Conservation (phyloP, 192 early-diverging fungal species). For the Neocallimastix lanati region DNA sequence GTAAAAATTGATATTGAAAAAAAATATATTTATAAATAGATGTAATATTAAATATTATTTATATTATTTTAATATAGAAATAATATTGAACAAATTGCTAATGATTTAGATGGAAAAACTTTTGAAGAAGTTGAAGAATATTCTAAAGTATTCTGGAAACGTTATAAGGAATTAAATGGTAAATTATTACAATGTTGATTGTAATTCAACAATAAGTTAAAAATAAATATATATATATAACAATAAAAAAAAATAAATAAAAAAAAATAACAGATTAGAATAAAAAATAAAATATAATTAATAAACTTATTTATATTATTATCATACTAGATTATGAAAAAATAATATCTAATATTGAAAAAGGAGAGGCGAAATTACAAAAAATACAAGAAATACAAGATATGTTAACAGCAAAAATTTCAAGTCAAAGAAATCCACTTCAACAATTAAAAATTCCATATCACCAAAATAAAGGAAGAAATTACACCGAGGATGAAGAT, state of each 20-base stretch:
- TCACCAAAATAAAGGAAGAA: slow-evolving; percentile 71
- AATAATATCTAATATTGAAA: slow-evolving; percentile 64
- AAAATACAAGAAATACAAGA: slow-evolving; percentile 69
- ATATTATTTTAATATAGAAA: too few relatives aligned
- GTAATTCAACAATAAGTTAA: too few relatives aligned
- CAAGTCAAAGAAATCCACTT: slow-evolving; percentile 53
- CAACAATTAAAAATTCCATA: slow-evolving; percentile 82
- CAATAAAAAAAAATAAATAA: too few relatives aligned
- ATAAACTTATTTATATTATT: too few relatives aligned
- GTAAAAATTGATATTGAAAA: slow-evolving; percentile 8
- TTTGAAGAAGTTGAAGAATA: slow-evolving; percentile 68
- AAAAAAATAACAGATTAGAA: too few relatives aligned
- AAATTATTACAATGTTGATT: not conserved
- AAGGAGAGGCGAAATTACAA: slow-evolving; percentile 65
- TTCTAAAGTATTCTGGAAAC: slow-evolving; percentile 70
- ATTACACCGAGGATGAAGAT: slow-evolving; percentile 92
- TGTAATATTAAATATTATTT: too few relatives aligned
- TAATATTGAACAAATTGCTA: slow-evolving; percentile 52
- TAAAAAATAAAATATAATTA: too few relatives aligned
- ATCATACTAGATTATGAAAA: slow-evolving; percentile 54
- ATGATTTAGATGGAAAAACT: slow-evolving; percentile 80
- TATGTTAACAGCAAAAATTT: slow-evolving; percentile 56
- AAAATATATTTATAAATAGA: not conserved
- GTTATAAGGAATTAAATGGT: slow-evolving; percentile 68
- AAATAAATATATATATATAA: too few relatives aligned